A percentile compares a stretch with the other conserved stretches of the same genome.
Evolutionary conservation across 1,139 yeast genomes (phyloP).

Genomic region (Diutina pseudorugosa): DNA sequence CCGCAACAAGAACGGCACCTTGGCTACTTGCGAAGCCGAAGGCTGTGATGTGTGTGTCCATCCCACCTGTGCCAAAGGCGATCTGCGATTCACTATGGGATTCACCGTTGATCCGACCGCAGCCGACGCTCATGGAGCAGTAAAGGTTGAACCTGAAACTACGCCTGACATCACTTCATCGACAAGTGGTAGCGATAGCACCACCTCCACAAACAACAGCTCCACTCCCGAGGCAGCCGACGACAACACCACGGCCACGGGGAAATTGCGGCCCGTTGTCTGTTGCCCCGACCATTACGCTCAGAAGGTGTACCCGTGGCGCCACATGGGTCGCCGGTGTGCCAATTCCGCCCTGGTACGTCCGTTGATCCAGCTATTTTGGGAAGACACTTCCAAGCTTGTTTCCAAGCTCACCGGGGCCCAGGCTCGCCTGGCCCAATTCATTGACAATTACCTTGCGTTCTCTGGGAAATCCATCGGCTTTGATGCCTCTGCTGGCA

Average conservation of each 20-base stretch:
- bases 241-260: not conserved
- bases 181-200: not conserved
- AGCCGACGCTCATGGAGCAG: not conserved
- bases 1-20: slow-evolving; percentile 17
- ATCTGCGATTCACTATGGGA: not conserved
- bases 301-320: not conserved
- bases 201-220: not conserved
- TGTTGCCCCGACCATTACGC: not conserved
- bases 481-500: not conserved
- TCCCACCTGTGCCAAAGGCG: not conserved
- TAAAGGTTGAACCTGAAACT: not conserved
- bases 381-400: not conserved
- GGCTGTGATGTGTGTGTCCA: not conserved
- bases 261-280: not conserved
- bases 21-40: slow-evolving; percentile 14
- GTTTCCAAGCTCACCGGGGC: not conserved
- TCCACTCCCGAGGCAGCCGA: not conserved
- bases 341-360: not conserved
- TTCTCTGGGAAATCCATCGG: not conserved
- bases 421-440: not conserved
- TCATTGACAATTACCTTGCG: not conserved
- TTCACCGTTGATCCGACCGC: not conserved
- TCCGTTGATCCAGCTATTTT: not conserved
- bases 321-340: not conserved
- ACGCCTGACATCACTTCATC: not conserved